A percentile compares a stretch with the other conserved stretches of the same genome.
Conservation (phyloP, 2,329 filamentous ascomycete genomes). For the Diaporthe sp. region DNA sequence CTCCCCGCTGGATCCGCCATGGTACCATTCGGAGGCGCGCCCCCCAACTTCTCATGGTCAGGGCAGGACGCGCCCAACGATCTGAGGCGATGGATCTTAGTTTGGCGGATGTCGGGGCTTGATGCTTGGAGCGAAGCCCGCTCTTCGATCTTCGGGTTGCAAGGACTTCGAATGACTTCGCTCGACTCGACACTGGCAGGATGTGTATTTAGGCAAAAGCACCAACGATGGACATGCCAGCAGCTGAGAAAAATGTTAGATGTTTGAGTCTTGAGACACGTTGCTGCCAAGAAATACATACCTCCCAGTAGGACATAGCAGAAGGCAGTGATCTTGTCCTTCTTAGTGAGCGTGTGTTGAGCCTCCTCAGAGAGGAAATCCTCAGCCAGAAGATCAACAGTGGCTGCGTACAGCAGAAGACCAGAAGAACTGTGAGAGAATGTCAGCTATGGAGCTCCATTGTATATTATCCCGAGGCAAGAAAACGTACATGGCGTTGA, state of each 20-base stretch:
- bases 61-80: background rate
- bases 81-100: constrained; percentile 14
- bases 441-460: background rate
- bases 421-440: constrained; percentile 63
- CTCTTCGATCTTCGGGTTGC: background rate
- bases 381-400: constrained; percentile 74
- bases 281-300: constrained; percentile 45
- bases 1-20: constrained; percentile 24
- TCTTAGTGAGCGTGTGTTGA: constrained; percentile 61
- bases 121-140: background rate
- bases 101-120: constrained; percentile 22
- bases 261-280: background rate
- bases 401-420: constrained; percentile 71
- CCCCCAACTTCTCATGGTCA: background rate
- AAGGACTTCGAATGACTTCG: background rate
- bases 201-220: constrained; percentile 55
- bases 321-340: constrained; percentile 67
- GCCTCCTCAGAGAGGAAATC: constrained; percentile 74
- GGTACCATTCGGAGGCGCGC: constrained; percentile 1
- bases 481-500: constrained; percentile 71
- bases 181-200: background rate
- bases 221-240: constrained; percentile 61
- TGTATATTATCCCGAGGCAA: background rate
- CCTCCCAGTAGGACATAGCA: constrained; percentile 63
- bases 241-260: constrained; percentile 48